Conservation (phyloP, 768 basidiomycete genomes). For the Hericium coralloides region DNA sequence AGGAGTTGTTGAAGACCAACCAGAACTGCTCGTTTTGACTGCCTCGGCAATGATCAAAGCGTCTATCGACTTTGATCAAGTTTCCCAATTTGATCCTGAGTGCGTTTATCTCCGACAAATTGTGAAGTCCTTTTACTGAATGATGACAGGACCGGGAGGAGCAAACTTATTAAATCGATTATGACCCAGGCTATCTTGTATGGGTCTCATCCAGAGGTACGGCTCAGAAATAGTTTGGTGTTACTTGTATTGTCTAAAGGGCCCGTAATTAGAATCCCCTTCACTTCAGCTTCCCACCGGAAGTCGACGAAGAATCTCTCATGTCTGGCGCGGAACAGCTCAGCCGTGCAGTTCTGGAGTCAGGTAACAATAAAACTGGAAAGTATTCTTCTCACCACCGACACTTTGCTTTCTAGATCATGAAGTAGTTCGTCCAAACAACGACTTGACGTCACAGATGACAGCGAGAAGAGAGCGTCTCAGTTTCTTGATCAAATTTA, state of each 20-base stretch:
- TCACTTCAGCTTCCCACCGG: conserved; percentile 73
- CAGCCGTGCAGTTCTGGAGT: conserved; percentile 61
- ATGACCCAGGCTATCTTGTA: conserved; percentile 82
- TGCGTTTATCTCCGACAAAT: conserved; percentile 22
- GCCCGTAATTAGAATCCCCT: conserved; percentile 51
- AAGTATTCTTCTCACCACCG: background rate
- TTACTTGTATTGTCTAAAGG: background rate
- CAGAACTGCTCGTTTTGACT: conserved; percentile 49
- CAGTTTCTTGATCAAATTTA: conserved; percentile 81
- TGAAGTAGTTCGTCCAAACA: conserved; percentile 61
- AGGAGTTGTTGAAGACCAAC: conserved; percentile 43
- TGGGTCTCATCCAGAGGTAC: conserved; percentile 55
- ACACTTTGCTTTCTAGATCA: conserved; percentile 32
- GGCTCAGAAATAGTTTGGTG: conserved; percentile 1
- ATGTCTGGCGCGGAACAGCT: conserved; percentile 76
- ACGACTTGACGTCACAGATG: conserved; percentile 76
- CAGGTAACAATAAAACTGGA: conserved; percentile 39
- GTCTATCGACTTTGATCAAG: conserved; percentile 49
- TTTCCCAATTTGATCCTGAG: conserved; percentile 55
- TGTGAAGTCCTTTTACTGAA: background rate
- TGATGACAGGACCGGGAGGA: conserved; percentile 45
- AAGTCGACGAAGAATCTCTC: conserved; percentile 67
- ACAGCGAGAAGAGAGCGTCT: conserved; percentile 65
- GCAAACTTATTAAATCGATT: conserved; percentile 64
- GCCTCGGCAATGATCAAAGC: conserved; percentile 65